Conservation (phyloP, 257 asterid species). For the Paraleonurus japonicus region DNA sequence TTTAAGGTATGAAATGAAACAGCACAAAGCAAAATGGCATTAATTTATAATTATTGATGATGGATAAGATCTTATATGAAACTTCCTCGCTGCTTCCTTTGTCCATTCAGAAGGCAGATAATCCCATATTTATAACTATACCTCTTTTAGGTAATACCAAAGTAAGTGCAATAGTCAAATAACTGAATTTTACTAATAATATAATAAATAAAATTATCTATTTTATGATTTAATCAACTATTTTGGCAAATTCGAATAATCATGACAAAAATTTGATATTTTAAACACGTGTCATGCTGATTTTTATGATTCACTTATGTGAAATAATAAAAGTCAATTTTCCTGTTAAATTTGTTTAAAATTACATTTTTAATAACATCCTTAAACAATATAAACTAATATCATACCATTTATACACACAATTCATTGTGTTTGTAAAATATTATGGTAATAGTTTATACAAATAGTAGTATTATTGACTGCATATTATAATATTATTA, state of each 20-base stretch:
- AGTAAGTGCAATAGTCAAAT: background rate
- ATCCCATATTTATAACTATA: background rate
- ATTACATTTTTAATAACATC: no score
- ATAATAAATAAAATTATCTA: background rate
- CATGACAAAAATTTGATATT: background rate
- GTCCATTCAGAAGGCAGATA: background rate
- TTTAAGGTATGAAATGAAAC: background rate
- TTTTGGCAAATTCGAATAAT: background rate
- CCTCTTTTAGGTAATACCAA: background rate
- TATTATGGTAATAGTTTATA: no score
- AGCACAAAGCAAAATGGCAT: background rate
- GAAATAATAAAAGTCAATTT: no score
- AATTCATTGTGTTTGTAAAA: no score
- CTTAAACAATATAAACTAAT: no score
- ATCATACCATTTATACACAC: no score
- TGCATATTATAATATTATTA: no score
- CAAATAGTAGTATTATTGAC: no score
- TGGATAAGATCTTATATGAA: slow-evolving; percentile 25
- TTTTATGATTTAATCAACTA: background rate
- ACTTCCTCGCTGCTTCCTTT: slow-evolving; percentile 28
- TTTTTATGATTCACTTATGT: background rate
- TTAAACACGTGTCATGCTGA: background rate
- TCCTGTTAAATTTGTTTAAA: no score
- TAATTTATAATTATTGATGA: background rate
- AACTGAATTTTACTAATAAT: background rate